Conservation (phyloP, 176 grass and related monocot species). For the Hordeum marinum region DNA sequence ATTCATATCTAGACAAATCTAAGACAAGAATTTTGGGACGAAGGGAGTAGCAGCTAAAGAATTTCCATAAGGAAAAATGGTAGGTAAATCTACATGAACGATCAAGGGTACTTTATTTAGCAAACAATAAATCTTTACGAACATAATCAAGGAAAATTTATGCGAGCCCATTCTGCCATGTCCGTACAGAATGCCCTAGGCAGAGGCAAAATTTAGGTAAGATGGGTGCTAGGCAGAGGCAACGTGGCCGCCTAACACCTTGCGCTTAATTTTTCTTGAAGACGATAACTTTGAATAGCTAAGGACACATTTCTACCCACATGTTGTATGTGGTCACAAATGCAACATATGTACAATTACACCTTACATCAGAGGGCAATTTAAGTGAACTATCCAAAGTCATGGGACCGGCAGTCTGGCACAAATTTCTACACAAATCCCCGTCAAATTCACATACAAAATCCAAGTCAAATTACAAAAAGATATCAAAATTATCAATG, state of each 20-base stretch:
- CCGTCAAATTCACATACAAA: neutral
- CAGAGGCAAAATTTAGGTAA: too few species aligned
- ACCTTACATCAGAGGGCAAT: neutral
- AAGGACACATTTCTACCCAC: neutral
- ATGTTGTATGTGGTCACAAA: too few species aligned
- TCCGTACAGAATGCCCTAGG: too few species aligned
- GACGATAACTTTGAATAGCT: neutral
- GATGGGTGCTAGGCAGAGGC: too few species aligned
- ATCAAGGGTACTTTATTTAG: neutral
- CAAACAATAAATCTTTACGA: neutral
- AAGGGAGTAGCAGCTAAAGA: too few species aligned
- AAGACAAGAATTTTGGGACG: too few species aligned
- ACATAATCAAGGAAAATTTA: neutral
- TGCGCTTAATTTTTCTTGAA: too few species aligned
- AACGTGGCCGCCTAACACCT: too few species aligned
- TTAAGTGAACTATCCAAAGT: neutral
- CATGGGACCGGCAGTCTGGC: neutral
- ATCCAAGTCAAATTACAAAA: neutral
- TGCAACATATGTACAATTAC: neutral
- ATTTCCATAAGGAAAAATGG: too few species aligned
- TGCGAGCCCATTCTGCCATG: too few species aligned
- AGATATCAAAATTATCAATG: neutral
- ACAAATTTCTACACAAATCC: conserved; percentile 1
- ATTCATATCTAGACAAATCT: too few species aligned
- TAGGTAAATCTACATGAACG: too few species aligned